A percentile compares a stretch with the other conserved stretches of the same genome.
Conservation (phyloP, 768 basidiomycete genomes). For the Nidula microcarpa region DNA sequence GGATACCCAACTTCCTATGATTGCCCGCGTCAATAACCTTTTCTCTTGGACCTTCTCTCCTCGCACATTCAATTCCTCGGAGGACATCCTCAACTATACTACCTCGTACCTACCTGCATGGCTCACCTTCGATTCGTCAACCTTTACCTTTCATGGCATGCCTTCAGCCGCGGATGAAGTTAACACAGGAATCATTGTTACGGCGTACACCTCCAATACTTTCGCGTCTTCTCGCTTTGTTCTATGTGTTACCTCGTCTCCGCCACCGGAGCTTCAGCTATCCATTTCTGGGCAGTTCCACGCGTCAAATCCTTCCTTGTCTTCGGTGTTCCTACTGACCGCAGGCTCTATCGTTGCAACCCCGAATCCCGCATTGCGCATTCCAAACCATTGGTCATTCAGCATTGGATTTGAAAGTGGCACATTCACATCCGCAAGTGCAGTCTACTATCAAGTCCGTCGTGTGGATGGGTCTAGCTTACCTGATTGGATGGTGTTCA, state of each 20-base stretch:
- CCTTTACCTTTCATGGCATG: conserved; percentile 64
- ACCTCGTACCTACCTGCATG: conserved; percentile 64
- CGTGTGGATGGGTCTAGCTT: conserved; percentile 65
- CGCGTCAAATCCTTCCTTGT: conserved; percentile 57
- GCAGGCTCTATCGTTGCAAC: conserved; percentile 53
- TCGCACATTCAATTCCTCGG: conserved; percentile 57
- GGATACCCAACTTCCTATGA: conserved; percentile 69
- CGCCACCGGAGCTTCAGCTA: conserved; percentile 50
- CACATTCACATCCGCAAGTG: conserved; percentile 49
- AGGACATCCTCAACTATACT: conserved; percentile 44
- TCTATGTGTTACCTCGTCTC: conserved; percentile 52
- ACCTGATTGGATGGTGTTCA: conserved; percentile 75
- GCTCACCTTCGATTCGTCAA: conserved; percentile 67
- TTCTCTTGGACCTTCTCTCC: conserved; percentile 72
- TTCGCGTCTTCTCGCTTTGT: conserved; percentile 50
- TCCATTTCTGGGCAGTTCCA: conserved; percentile 62
- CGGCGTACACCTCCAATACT: conserved; percentile 52
- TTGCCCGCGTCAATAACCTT: conserved; percentile 63
- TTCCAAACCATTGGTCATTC: conserved; percentile 86
- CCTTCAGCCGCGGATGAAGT: conserved; percentile 66
- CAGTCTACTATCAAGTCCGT: conserved; percentile 61
- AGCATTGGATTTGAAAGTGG: conserved; percentile 76
- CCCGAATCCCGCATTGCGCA: conserved; percentile 54
- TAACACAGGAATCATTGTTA: conserved; percentile 54
- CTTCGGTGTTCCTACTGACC: conserved; percentile 72